These are phyloP conservation scores for Macroventuria anomochaeta DNA, from an alignment of 2,329 filamentous ascomycete genomes.

Conservation along the genomic window DNA sequence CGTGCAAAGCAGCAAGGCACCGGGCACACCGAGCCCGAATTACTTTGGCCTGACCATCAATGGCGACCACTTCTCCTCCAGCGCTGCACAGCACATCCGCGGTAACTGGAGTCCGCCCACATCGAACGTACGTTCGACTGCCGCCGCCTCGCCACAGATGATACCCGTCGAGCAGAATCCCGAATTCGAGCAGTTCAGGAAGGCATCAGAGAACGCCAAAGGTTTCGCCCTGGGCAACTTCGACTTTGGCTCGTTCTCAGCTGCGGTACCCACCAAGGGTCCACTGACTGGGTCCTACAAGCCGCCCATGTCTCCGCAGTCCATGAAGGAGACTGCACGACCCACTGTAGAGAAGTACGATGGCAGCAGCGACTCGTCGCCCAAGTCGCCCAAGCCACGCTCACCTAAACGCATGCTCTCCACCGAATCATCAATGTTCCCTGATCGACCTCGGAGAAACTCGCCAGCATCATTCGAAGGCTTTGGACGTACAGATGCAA, in stretches of 20 bases:
- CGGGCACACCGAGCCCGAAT: conserved; percentile 69
- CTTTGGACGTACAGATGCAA: conserved; percentile 42
- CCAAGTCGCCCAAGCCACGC: conserved; percentile 38
- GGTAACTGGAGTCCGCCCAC: conserved; percentile 78
- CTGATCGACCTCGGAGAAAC: conserved; percentile 53
- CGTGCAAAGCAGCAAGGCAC: conserved; percentile 34
- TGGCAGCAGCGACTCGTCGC: conserved; percentile 15
- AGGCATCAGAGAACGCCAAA: conserved; percentile 68
- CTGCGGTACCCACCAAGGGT: conserved; percentile 31
- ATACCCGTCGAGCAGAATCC: conserved; percentile 77
- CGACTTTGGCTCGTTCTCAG: conserved; percentile 49
- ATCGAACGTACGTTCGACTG: conserved; percentile 74
- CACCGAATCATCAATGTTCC: conserved; percentile 50
- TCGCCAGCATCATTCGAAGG: conserved; percentile 56
- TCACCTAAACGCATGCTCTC: conserved; percentile 59
- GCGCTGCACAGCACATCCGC: conserved; percentile 63
- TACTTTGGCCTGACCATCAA: conserved; percentile 80
- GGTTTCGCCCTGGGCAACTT: conserved; percentile 53
- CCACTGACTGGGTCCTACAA: conserved; percentile 30
- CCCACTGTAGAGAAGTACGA: conserved; percentile 29
- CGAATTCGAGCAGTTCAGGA: conserved; percentile 81
- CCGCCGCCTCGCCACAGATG: conserved; percentile 70
- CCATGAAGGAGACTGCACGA: conserved; percentile 31
- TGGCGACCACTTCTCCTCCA: conserved; percentile 68
- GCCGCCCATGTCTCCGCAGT: conserved; percentile 43